These are phyloP conservation scores for Neonectria neomacrospora DNA, from an alignment of 2,329 filamentous ascomycete genomes.

Conservation along the genomic window DNA sequence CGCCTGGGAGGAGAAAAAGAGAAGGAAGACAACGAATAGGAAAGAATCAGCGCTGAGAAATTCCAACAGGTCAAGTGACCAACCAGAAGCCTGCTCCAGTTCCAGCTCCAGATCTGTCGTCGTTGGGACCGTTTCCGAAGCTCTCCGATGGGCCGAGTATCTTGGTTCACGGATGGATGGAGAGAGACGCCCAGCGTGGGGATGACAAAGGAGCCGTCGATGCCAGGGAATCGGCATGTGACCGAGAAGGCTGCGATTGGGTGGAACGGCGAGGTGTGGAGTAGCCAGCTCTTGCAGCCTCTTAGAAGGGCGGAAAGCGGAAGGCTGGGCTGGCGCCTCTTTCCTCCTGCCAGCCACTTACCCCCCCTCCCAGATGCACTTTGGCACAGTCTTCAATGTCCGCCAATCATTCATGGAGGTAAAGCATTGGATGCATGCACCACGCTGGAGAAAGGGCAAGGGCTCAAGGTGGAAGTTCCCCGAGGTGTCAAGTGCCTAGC, in stretches of 20 bases:
- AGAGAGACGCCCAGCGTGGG: slow-evolving; percentile 24
- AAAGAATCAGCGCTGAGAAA: background rate
- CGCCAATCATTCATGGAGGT: too few relatives aligned
- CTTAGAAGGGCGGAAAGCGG: background rate
- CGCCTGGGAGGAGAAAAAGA: background rate
- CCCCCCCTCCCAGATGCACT: background rate
- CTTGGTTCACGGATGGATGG: slow-evolving; percentile 34
- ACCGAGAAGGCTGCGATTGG: slow-evolving; percentile 31
- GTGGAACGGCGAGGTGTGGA: slow-evolving; percentile 28
- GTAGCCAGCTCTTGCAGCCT: slow-evolving; percentile 11
- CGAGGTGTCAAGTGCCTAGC: slow-evolving; percentile 5
- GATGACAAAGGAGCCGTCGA: slow-evolving; percentile 22
- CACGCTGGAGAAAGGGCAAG: slow-evolving; percentile 6
- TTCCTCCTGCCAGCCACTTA: background rate
- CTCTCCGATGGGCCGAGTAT: slow-evolving; percentile 33
- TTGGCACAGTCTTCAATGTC: background rate
- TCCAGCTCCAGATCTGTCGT: slow-evolving; percentile 4
- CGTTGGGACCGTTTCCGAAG: slow-evolving; percentile 26
- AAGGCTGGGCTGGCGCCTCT: slow-evolving; percentile 4
- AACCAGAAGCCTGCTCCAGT: background rate
- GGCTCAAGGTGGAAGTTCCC: slow-evolving; percentile 23
- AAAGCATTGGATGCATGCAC: background rate
- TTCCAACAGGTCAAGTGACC: slow-evolving; percentile 1
- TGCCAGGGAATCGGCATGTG: slow-evolving; percentile 33
- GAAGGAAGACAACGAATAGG: background rate